phyloP scores from a whole-genome alignment of 2,329 filamentous ascomycete species.

The Bimuria novae-zelandiae region DNA sequence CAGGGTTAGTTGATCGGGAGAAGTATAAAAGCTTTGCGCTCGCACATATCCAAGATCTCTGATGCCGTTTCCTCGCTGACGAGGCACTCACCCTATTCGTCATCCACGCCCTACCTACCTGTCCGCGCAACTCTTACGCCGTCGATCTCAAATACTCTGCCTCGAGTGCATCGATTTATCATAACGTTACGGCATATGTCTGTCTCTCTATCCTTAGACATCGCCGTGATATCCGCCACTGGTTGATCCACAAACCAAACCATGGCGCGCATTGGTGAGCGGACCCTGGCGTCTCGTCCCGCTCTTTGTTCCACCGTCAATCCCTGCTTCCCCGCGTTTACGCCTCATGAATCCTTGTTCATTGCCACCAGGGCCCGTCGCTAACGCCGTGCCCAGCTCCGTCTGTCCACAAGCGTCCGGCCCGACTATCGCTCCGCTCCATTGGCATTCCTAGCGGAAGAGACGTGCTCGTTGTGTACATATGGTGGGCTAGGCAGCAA shows the following conservation, averaged over 20 bases:
- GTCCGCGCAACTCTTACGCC: neutral
- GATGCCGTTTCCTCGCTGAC: constrained; percentile 2
- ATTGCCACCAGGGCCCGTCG: neutral
- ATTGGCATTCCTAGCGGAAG: constrained; percentile 27
- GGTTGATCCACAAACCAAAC: neutral
- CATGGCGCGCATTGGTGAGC: constrained; percentile 23
- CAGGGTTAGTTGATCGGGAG: neutral
- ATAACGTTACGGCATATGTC: neutral
- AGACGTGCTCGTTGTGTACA: constrained; percentile 28
- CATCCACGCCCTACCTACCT: constrained; percentile 6
- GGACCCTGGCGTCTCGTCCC: constrained; percentile 2
- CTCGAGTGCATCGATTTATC: neutral
- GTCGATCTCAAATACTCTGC: neutral
- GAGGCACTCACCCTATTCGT: constrained; percentile 12
- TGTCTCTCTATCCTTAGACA: neutral
- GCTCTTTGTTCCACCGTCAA: neutral
- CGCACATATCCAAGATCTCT: neutral
- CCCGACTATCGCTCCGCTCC: constrained; percentile 21
- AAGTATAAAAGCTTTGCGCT: constrained; percentile 11
- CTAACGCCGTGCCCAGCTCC: constrained; percentile 9
- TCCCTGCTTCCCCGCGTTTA: constrained; percentile 9
- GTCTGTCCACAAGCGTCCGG: constrained; percentile 11
- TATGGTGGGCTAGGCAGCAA: constrained; percentile 27
- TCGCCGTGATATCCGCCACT: neutral
- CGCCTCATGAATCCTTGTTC: too few relatives aligned